Base-by-base conservation (phyloP, 2,329 filamentous ascomycete genomes). In the Aspergillus nomiae region DNA sequence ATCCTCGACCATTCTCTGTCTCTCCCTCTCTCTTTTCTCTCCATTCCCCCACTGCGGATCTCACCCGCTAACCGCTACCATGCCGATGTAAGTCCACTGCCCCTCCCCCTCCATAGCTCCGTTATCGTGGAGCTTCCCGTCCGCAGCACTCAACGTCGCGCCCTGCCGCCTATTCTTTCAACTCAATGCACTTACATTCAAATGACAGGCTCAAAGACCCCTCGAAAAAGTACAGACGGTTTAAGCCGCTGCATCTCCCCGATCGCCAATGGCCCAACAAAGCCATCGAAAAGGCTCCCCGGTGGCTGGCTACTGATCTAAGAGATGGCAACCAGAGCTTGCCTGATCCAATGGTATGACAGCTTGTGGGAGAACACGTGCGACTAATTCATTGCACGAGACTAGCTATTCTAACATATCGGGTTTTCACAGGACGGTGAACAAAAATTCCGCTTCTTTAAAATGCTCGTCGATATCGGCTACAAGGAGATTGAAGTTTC, bases 401-500 rank as follows among this genome's bases (percentile, higher is more conserved):
- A 38, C 12, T 26, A 14, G 51, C 9, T 38, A 41, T 46, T 61
- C 50, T 57, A 62, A 43, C 45, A 26, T 16, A 28, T 46, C 28
- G 12, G 30, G 26, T 21, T 8, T 21, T 11, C 30, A 58, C 72
- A 95, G 92, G 95, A 92, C 74, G 92, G 92, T 70, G 92, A 97
- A 56, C 93, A 97, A 84, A 98, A 98, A 82, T 95, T 91, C 88
- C 84, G 85, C 65, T 98, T 94, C 85, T 98, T 98, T 84, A 89
- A 94, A 80, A 96, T 96, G 92, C 87, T 98, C 59, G 88, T 90
- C 73, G 89, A 94, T 65, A 85, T 97, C 56, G 94, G 95, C 71
- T 98, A 96, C 85, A 98, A 97, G 82, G 94, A 98, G 81, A 97
- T 98, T 69, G 94, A 98, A 77, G 90, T 97, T 24, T 95, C 94